A percentile compares a stretch with the other conserved stretches of the same genome.
phyloP scores from a whole-genome alignment of 2,329 filamentous ascomycete species.

The Phyllosticta paracitricarpa region DNA sequence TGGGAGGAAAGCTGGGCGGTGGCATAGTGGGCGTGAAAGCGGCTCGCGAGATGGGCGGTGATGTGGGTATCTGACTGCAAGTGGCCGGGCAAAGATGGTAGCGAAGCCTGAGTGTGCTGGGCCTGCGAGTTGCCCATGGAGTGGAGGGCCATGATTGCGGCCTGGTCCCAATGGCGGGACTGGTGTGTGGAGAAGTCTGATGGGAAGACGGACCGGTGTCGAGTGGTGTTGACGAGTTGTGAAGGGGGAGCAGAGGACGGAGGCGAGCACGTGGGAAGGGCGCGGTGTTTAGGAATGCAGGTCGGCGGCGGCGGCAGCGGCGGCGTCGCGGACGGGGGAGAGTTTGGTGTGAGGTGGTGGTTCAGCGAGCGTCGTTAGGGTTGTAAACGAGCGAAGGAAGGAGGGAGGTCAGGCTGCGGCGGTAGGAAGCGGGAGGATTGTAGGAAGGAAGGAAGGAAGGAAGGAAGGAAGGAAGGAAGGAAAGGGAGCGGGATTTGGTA shows the following conservation, averaged over 20 bases:
- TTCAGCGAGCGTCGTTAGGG: slow-evolving; percentile 19
- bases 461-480: background rate
- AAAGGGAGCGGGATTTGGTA: background rate
- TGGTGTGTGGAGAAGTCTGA: background rate
- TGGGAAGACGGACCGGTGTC: slow-evolving; percentile 1
- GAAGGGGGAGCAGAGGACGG: slow-evolving; percentile 14
- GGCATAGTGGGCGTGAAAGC: slow-evolving; percentile 84
- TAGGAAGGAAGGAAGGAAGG: background rate
- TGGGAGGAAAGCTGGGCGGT: slow-evolving; percentile 86
- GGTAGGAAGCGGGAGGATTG: background rate
- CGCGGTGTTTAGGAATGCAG: slow-evolving; percentile 4
- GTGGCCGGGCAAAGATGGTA: slow-evolving; percentile 80
- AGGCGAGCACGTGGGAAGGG: background rate
- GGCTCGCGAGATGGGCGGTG: slow-evolving; percentile 72
- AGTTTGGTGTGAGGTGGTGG: background rate
- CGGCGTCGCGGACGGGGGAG: background rate
- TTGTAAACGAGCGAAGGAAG: slow-evolving; percentile 10
- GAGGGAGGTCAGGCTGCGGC: background rate
- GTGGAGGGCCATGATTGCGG: slow-evolving; percentile 47
- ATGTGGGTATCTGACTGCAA: slow-evolving; percentile 68
- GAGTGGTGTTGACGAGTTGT: slow-evolving; percentile 20
- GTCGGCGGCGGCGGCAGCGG: background rate
- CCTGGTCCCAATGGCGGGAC: slow-evolving; percentile 23
- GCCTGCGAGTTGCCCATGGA: slow-evolving; percentile 31
- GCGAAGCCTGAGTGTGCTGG: slow-evolving; percentile 69